Base-by-base conservation (phyloP, 2,329 filamentous ascomycete genomes). In the Fusarium poae region DNA sequence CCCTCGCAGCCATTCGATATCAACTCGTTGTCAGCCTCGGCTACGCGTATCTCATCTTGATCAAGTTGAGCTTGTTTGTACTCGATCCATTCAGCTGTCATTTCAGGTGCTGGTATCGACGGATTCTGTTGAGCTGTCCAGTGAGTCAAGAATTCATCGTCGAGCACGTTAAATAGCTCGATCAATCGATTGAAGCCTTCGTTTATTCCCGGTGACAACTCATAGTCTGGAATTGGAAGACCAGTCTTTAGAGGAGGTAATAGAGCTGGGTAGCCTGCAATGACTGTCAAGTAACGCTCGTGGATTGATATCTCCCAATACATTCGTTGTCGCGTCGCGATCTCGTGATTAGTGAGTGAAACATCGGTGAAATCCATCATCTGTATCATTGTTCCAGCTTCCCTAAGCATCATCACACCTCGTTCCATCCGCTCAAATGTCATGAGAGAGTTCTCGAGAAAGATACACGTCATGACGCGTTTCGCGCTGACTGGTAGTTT, bases 261-360 rank as follows among this genome's bases (percentile, higher is more conserved):
- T 4, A 77, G 67, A 18, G 77, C 76, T 0, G 79, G 77, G 6
- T 82, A 81, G 21, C 84, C 84, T 23, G 85, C 81, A 4, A 84
- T 76, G 20, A 87, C 82, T 12, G 83, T 82, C 13, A 85, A 68
- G 67, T 87, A 88, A 2, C 86, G 82, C 68, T 88, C 86, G 63
- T 87, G 85, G n/a, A 88, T 85, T 60, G 83, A 87, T 10, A 81
- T 81, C 62, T 86, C 82, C 84, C 85, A 88, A 72, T 88, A 87
- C 0, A 86, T 72, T 0, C 85, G 78, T 58, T 86, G 84, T 8
- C 68, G 55, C 0, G 67, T 64, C 1, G 67, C 62, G 3, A 70
- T 30, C 13, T 73, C 70, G 16, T 72, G 60, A 9, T 71, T 54
- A 11, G 37, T 54, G 21, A 67, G 18, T 8, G 55, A 46, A 0